phyloP scores from a whole-genome alignment of 2,329 filamentous ascomycete genomes.

The Talaromyces piceae region DNA sequence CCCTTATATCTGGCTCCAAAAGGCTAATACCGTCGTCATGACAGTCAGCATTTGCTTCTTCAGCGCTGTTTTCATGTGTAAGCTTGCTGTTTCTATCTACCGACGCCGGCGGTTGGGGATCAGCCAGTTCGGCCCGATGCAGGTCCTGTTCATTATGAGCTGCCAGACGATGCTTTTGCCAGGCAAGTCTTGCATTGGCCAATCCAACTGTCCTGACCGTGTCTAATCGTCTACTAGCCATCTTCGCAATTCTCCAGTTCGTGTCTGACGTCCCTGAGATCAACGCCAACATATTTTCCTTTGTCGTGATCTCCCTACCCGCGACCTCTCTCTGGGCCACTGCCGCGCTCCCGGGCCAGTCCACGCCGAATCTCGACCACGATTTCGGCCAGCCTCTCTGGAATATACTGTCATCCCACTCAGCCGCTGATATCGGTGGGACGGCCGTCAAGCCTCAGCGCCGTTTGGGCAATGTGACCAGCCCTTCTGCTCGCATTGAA shows the following conservation, averaged over 20 bases:
- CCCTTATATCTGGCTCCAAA: conserved; percentile 34
- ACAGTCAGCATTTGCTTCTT: conserved; percentile 55
- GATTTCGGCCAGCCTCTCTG: conserved; percentile 8
- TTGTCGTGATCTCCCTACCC: conserved; percentile 57
- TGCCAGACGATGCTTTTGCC: conserved; percentile 60
- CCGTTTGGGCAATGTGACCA: conserved; percentile 10
- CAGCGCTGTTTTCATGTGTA: conserved; percentile 54
- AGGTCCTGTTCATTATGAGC: conserved; percentile 61
- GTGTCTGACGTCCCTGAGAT: conserved; percentile 45
- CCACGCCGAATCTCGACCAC: not conserved
- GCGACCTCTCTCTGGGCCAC: conserved; percentile 61
- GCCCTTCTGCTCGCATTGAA: not conserved
- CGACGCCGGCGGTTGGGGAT: conserved; percentile 51
- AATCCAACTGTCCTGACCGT: not conserved
- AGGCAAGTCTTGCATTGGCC: conserved; percentile 48
- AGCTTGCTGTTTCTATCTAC: conserved; percentile 52
- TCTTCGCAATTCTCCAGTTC: conserved; percentile 55
- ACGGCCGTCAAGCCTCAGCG: conserved; percentile 3
- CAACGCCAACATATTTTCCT: conserved; percentile 47
- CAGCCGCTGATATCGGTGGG: not conserved
- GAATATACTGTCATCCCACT: conserved; percentile 4
- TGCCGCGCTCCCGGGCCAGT: conserved; percentile 23
- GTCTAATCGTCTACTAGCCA: conserved; percentile 35
- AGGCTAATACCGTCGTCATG: conserved; percentile 43
- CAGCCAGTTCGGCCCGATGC: conserved; percentile 56